phyloP scores from a whole-genome alignment of 208 protist species.

The Crithidia expoeki region DNA sequence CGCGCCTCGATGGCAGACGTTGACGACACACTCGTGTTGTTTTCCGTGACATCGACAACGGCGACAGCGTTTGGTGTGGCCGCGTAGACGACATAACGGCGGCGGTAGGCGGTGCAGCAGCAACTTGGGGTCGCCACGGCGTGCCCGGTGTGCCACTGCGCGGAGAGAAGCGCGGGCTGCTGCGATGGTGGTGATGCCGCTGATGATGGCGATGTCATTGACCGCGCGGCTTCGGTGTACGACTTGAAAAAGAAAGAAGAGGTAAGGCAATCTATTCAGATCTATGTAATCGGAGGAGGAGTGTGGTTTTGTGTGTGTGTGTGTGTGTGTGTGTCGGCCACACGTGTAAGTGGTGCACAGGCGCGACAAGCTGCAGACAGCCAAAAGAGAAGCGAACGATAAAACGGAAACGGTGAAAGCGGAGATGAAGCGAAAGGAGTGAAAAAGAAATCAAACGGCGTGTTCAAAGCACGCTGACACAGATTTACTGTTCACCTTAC shows the following conservation, averaged over 20 bases:
- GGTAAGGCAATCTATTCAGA: background rate
- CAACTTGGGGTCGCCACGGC: slow-evolving; percentile 17
- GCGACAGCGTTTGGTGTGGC: slow-evolving; percentile 19
- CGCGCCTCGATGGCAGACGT: background rate
- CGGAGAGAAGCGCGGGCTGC: background rate
- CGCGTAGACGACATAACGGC: slow-evolving; percentile 32
- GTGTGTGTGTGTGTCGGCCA: background rate
- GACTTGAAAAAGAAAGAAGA: background rate
- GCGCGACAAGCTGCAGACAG: background rate
- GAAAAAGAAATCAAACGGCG: no score
- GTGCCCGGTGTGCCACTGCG: slow-evolving; percentile 30
- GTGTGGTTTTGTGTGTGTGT: background rate
- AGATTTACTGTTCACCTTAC: no score
- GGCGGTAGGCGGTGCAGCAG: slow-evolving; percentile 29
- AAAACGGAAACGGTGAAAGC: no score
- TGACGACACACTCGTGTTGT: background rate
- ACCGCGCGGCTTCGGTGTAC: background rate
- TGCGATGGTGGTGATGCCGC: background rate
- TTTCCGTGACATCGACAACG: slow-evolving; percentile 13
- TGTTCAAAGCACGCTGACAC: no score
- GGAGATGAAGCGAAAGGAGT: no score
- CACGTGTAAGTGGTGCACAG: background rate
- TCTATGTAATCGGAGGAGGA: background rate
- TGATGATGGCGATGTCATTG: background rate
- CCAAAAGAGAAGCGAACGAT: background rate